A percentile compares a stretch with the other conserved stretches of the same genome.
Evolutionary conservation across 2,329 filamentous ascomycete species (phyloP).

Genomic region (Didymosphaeria variabile): DNA sequence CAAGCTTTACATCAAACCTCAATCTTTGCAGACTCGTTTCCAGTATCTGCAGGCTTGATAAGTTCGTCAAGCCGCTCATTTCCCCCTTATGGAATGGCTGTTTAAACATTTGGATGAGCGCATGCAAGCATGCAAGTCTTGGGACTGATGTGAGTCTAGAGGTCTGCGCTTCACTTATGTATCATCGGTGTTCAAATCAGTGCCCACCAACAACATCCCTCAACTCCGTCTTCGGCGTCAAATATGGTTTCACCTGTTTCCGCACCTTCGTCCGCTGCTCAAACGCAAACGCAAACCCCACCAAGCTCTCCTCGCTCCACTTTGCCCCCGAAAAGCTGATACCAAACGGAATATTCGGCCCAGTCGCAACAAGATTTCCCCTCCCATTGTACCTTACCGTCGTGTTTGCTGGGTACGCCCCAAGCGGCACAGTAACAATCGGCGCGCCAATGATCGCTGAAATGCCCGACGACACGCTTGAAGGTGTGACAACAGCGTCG

Average conservation of each 20-base stretch:
- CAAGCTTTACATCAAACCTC: no score
- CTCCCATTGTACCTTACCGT: constrained; percentile 56
- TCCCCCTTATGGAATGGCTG: not conserved
- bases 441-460: constrained; percentile 68
- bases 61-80: not conserved
- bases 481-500: constrained; percentile 70
- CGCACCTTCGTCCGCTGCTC: constrained; percentile 68
- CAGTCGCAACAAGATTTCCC: constrained; percentile 62
- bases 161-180: not conserved
- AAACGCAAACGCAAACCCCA: constrained; percentile 73
- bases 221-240: constrained; percentile 60
- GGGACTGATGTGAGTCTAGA: no score
- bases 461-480: constrained; percentile 56
- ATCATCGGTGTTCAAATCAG: not conserved
- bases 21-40: no score
- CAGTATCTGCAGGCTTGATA: no score
- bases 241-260: constrained; percentile 57
- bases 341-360: constrained; percentile 68
- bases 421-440: constrained; percentile 70
- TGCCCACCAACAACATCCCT: constrained; percentile 50
- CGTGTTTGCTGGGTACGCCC: constrained; percentile 61
- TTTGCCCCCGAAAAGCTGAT: constrained; percentile 68
- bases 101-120: no score
- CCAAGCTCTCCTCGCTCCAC: constrained; percentile 69
- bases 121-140: no score